Evolutionary conservation across 2,329 filamentous ascomycete species (phyloP), one percentile per base, ranked within the genome.

Genomic region (Stagonosporopsis chrysanthemi): DNA sequence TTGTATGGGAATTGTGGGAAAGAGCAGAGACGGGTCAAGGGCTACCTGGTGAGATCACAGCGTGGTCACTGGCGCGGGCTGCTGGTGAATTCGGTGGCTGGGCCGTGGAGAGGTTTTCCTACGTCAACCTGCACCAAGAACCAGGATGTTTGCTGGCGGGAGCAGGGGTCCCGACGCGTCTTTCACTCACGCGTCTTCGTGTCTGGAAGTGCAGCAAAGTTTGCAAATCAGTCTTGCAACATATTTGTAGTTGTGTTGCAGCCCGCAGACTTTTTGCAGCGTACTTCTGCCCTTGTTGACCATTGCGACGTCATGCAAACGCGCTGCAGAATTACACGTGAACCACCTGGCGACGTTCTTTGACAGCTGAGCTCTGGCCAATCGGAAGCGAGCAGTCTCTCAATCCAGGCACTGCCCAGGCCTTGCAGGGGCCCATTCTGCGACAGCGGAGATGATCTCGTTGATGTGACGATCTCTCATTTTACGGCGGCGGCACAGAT

Each of bases 141-240:
- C 50, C 45, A 43, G 56, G 45, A 51, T 58, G 26, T 53, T 45
- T 35, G 36, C 51, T 49, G 45, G 33, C 43, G 38, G 29, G 22
- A 33, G 54, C 54, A 57, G 54, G 54, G 54, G 48, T 49, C 48
- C n/a, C 33, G 48, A 57, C 54, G 54, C 54, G 54, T 57, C 54
- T 17, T 52, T 44, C 43, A 9, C 28, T 31, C 33, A 48, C 54
- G 54, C 48, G 48, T 48, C 35, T 44, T 35, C 44, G 48, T 26
- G 48, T 46, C 36, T 24, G 39, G 3, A 22, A 15, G 19, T 4
- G 14, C n/a, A 6, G 7, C 4, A 40, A 9, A 3, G 28, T 6
- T 9, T 31, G 28, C 11, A 6, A 6, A 6, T 9, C 17, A 33
- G 15, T 45, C 43, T 24, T 31, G 43, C 24, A 24, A 22, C 22